Evolutionary conservation across 2,329 filamentous ascomycete genomes (phyloP).

Genomic region (Colletotrichum sp.): DNA sequence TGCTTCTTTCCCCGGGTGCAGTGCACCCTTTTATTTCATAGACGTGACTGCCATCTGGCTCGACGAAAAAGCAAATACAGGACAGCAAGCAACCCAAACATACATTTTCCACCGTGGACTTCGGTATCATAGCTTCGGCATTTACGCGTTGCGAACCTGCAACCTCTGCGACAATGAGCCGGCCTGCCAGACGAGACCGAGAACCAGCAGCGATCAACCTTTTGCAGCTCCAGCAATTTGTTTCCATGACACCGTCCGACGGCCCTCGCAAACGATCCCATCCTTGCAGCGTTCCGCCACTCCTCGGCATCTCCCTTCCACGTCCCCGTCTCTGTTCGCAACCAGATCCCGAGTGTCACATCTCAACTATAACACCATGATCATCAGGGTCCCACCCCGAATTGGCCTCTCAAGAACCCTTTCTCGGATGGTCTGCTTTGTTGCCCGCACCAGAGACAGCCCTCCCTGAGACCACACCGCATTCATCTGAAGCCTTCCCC

Average conservation of each 20-base stretch:
- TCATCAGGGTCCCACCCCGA: conserved; percentile 16
- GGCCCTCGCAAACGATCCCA: not conserved
- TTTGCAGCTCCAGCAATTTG: not conserved
- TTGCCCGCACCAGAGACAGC: not conserved
- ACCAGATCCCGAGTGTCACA: not conserved
- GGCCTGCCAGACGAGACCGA: not conserved
- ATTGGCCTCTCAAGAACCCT: not conserved
- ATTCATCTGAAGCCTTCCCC: conserved; percentile 9
- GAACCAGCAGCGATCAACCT: conserved; percentile 3
- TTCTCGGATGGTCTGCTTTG: not conserved
- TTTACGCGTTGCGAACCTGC: not conserved
- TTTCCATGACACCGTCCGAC: not conserved
- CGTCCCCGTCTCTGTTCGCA: not conserved
- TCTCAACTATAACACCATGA: not conserved
- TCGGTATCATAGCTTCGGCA: not conserved
- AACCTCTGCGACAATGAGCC: not conserved
- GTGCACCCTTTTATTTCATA: not conserved
- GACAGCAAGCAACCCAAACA: not conserved
- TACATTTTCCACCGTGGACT: not conserved
- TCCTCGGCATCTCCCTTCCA: not conserved
- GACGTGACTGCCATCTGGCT: not conserved
- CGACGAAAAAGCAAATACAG: not conserved
- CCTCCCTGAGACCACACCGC: conserved; percentile 1
- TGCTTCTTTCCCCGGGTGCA: not conserved
- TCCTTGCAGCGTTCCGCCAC: not conserved